Base-by-base conservation (phyloP, 78 protist species). In the Capsaspora owczarzaki region DNA sequence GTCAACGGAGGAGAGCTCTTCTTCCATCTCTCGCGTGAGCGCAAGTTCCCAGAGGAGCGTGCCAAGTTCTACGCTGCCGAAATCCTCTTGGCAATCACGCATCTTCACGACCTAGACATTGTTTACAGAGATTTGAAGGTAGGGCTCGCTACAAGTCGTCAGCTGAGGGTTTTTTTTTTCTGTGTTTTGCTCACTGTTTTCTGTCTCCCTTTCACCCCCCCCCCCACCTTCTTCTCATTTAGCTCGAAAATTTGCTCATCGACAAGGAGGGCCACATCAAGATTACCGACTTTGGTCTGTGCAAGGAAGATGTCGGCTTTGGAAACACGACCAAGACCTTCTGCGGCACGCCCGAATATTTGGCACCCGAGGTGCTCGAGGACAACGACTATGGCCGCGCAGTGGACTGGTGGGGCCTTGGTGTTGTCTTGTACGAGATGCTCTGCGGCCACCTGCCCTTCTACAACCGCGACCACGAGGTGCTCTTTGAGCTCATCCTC, bases 281-380 rank as follows among this genome's bases (percentile, higher is more conserved):
- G 70, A 75, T 96, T 2, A 95, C 97, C 0, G 99, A 96, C 76
- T 95, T 88, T 29, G 92, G 92, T 0, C 53, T 91, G 33, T 84
- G 87, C 76, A 88, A 88, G 49, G 95, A 88, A 53, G 70, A 75
- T 42, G 61, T 84, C 29, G 16, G n/a, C 41, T 31, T 23, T 40
- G 77, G 77, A 29, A 35, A 14, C 33, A 81, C 86, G 3, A 91
- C 94, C 19, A 82, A 82, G 41, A 93, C 96, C 5, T 89, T 93
- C 86, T 93, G 96, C 74, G 96, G 96, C 1, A 89, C 96, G 20
- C 93, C 96, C 8, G 96, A 93, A 85, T 93, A 93, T 72, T 86
- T 90, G 4, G 96, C 91, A 1, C 89, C 84, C 0, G 84, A 81
- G 46, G 77, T 88, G 1, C 53, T 89, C 27, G 31, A 31, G 29